phyloP scores from a whole-genome alignment of 2,329 filamentous ascomycete genomes.

The Diaporthe citrichinensis region DNA sequence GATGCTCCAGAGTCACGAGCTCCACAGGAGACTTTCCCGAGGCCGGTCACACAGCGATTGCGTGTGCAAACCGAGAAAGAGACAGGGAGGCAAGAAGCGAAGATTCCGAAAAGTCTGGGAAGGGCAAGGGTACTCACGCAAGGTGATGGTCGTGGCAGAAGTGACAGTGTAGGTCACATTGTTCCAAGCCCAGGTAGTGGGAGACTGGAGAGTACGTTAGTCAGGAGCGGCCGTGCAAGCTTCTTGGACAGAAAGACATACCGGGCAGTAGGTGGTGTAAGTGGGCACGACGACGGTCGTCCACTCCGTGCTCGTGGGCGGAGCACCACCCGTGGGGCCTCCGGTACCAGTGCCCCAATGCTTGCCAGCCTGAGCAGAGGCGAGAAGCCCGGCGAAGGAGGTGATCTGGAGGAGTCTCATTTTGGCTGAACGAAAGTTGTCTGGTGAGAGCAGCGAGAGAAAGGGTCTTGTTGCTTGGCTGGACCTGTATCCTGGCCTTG shows the following conservation, averaged over 20 bases:
- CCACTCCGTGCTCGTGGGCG: constrained; percentile 45
- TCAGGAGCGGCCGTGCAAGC: neutral
- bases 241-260: constrained; percentile 47
- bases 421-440: constrained; percentile 33
- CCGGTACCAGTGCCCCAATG: constrained; percentile 42
- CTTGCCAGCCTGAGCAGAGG: constrained; percentile 38
- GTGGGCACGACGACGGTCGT: constrained; percentile 56
- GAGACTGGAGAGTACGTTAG: constrained; percentile 46
- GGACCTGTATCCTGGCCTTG: neutral
- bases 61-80: neutral
- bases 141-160: constrained; percentile 57
- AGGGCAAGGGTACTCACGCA: constrained; percentile 54
- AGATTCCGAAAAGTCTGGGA: neutral
- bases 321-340: constrained; percentile 17
- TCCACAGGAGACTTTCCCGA: too few species aligned
- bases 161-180: constrained; percentile 61
- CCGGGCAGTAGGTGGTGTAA: constrained; percentile 61
- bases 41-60: neutral
- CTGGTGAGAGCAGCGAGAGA: constrained; percentile 25
- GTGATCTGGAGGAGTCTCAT: constrained; percentile 43
- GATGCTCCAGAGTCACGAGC: neutral
- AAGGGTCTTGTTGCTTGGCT: neutral
- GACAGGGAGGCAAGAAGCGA: neutral
- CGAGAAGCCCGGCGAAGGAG: constrained; percentile 38
- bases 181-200: constrained; percentile 56